phyloP scores from a whole-genome alignment of 768 basidiomycete species.

The Termitomyces sp. region DNA sequence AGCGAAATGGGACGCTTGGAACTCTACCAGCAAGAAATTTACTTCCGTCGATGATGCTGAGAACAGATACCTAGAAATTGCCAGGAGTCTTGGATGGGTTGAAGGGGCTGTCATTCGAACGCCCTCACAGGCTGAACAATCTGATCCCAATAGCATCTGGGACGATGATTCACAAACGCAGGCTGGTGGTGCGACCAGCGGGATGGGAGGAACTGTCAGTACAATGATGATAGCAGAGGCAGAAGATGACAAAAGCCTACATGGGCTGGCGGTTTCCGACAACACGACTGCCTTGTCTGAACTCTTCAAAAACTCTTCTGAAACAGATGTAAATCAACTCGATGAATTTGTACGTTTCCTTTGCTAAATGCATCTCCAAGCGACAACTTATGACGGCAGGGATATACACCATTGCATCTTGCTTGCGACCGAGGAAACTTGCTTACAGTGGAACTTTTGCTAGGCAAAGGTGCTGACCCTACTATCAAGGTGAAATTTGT shows the following conservation, averaged over 20 bases:
- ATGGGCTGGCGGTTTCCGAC: conserved; percentile 62
- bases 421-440: conserved; percentile 80
- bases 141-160: conserved; percentile 34
- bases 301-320: conserved; percentile 39
- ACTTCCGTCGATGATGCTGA: conserved; percentile 47
- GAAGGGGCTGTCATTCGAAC: conserved; percentile 20
- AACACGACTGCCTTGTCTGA: conserved; percentile 41
- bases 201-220: conserved; percentile 66
- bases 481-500: conserved; percentile 49
- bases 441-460: conserved; percentile 51
- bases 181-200: conserved; percentile 30
- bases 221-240: conserved; percentile 39
- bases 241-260: conserved; percentile 40
- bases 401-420: conserved; percentile 84
- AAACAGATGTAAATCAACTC: conserved; percentile 48
- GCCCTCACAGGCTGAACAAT: conserved; percentile 7
- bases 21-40: conserved; percentile 44
- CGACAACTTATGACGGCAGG: conserved; percentile 46
- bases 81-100: conserved; percentile 66
- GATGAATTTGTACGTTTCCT: conserved; percentile 69
- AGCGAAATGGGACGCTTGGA: conserved; percentile 91
- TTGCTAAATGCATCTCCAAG: background rate
- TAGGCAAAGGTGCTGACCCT: conserved; percentile 62
- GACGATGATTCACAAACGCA: conserved; percentile 38
- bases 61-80: conserved; percentile 64